phyloP scores from a whole-genome alignment of 2,329 filamentous ascomycete species.

The Diaporthe citriasiana region DNA sequence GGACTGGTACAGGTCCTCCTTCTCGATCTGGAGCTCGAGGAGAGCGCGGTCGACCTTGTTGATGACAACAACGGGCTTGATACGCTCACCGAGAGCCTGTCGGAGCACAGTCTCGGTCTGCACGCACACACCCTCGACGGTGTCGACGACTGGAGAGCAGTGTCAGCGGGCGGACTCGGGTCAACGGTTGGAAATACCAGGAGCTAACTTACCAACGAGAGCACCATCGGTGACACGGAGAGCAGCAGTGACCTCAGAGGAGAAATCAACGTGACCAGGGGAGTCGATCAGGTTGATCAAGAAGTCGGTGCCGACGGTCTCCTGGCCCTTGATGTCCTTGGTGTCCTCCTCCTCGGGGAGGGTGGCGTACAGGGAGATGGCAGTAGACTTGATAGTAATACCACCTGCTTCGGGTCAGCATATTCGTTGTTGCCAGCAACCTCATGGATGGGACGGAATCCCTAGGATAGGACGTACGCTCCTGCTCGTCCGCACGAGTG shows the following conservation, averaged over 20 bases:
- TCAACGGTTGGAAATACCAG: too few species aligned
- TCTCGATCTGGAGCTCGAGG: conserved; percentile 97
- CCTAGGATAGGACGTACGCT: conserved; percentile 66
- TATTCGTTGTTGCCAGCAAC: neutral
- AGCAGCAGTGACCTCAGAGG: conserved; percentile 98
- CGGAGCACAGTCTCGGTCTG: conserved; percentile 99
- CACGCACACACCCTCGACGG: conserved; percentile 99
- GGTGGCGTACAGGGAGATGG: conserved; percentile 96
- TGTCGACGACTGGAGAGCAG: conserved; percentile 83
- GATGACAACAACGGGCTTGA: conserved; percentile 99
- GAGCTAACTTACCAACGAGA: conserved; percentile 72
- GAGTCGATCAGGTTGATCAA: conserved; percentile 99
- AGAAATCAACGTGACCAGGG: conserved; percentile 99
- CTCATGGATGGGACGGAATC: neutral
- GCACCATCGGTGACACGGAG: conserved; percentile 99
- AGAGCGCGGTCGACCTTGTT: conserved; percentile 99
- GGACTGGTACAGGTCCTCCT: conserved; percentile 99
- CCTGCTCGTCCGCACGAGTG: conserved; percentile 97
- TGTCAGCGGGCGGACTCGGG: neutral
- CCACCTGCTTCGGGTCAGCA: conserved; percentile 62
- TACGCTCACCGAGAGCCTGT: conserved; percentile 99
- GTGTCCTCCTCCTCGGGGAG: conserved; percentile 87
- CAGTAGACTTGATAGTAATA: conserved; percentile 99
- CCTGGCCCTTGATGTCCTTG: conserved; percentile 92
- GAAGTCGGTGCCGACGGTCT: conserved; percentile 94